Evolutionary conservation across 148 eudicot species (phyloP).

Genomic region (Drosera capensis): DNA sequence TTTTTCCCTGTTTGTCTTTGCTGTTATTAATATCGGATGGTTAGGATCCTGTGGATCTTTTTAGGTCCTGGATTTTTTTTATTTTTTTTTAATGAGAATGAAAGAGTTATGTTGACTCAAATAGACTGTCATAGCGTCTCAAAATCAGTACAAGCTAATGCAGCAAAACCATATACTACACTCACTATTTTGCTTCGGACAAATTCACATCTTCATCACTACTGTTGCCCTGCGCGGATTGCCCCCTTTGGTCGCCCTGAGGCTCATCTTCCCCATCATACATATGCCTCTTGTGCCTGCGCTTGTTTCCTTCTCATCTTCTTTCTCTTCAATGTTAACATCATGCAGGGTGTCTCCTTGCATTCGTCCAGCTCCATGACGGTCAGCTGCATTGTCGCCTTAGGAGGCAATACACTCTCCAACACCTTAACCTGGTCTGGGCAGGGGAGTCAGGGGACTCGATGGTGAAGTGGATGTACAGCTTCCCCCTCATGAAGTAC

Average conservation of each 20-base stretch:
- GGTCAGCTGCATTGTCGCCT: constrained; percentile 15
- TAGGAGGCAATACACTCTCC: constrained; percentile 33
- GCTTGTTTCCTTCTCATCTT: constrained; percentile 33
- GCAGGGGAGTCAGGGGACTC: constrained; percentile 31
- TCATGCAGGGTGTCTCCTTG: constrained; percentile 43
- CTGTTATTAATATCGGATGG: too few species aligned
- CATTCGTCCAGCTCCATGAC: constrained; percentile 41
- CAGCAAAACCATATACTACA: too few species aligned
- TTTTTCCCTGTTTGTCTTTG: too few species aligned
- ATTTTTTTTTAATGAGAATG: too few species aligned
- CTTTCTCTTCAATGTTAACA: constrained; percentile 36
- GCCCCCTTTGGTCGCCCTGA: constrained; percentile 42
- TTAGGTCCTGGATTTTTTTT: too few species aligned
- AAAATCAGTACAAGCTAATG: too few species aligned
- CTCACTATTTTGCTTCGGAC: too few species aligned
- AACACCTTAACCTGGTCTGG: constrained; percentile 31
- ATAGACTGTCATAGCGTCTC: too few species aligned
- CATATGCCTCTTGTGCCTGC: constrained; percentile 33
- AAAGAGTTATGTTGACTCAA: too few species aligned
- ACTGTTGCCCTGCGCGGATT: constrained; percentile 46
- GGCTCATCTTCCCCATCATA: constrained; percentile 38
- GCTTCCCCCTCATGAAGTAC: constrained; percentile 36
- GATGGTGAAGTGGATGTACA: constrained; percentile 36
- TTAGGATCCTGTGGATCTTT: too few species aligned
- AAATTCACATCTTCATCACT: too few species aligned